Percentiles rank a stretch among this genome's conserved stretches.
phyloP scores from a whole-genome alignment of 768 basidiomycete genomes.

The Tylopilus cervinicoccineus region DNA sequence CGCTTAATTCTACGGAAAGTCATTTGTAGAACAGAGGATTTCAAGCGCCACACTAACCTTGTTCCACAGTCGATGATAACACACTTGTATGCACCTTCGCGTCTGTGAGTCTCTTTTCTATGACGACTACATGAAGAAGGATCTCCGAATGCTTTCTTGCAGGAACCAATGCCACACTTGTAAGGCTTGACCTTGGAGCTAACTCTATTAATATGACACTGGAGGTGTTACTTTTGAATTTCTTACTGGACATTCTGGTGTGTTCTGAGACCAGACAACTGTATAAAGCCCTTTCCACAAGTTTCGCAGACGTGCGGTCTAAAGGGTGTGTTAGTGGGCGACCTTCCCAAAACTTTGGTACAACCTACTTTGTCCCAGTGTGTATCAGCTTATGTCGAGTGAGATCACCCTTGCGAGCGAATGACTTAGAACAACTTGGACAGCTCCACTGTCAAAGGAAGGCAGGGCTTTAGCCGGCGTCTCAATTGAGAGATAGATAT shows the following conservation, averaged over 20 bases:
- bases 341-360: background rate
- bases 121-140: slow-evolving; percentile 69
- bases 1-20: slow-evolving; percentile 54
- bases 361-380: slow-evolving; percentile 43
- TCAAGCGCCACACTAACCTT: slow-evolving; percentile 31
- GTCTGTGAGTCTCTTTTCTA: slow-evolving; percentile 53
- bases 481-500: background rate
- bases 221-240: background rate
- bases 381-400: slow-evolving; percentile 54
- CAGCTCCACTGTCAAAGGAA: slow-evolving; percentile 35
- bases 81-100: slow-evolving; percentile 43
- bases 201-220: slow-evolving; percentile 10
- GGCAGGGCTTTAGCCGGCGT: background rate
- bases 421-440: slow-evolving; percentile 43
- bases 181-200: slow-evolving; percentile 54
- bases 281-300: slow-evolving; percentile 57
- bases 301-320: slow-evolving; percentile 50
- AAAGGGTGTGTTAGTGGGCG: background rate
- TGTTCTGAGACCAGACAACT: slow-evolving; percentile 56
- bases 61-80: slow-evolving; percentile 43
- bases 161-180: slow-evolving; percentile 44
- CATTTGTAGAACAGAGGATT: background rate
- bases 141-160: slow-evolving; percentile 55
- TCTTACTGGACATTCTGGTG: slow-evolving; percentile 67
- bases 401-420: slow-evolving; percentile 57